Conservation (phyloP, 1,139 yeast genomes). For the Saccharomycopsis hybrid region DNA sequence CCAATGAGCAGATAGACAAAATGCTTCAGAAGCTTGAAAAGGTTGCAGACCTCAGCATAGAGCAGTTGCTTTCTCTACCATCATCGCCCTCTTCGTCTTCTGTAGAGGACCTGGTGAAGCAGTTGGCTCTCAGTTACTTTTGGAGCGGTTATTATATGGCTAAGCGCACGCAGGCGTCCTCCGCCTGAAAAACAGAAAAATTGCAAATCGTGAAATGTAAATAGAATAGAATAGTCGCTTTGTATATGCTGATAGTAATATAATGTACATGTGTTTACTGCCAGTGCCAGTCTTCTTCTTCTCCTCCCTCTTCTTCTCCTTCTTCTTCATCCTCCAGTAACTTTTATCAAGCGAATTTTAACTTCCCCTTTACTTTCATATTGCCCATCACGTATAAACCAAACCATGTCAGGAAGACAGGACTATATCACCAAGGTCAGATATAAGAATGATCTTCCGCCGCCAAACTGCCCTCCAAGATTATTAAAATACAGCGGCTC, state of each 20-base stretch:
- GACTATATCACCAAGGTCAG: constrained; percentile 85
- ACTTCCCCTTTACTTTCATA: not conserved
- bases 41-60: not conserved
- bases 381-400: too few relatives aligned
- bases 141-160: constrained; percentile 12
- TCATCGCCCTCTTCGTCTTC: not conserved
- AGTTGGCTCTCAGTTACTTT: constrained; percentile 4
- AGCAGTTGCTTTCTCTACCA: too few relatives aligned
- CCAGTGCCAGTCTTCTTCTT: too few relatives aligned
- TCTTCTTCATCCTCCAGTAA: not conserved
- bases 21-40: constrained; percentile 1
- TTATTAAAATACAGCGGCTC: constrained; percentile 52
- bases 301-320: not conserved
- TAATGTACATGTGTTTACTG: too few relatives aligned
- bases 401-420: constrained; percentile 51
- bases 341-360: too few relatives aligned
- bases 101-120: too few relatives aligned
- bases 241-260: too few relatives aligned
- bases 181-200: not conserved
- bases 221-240: too few relatives aligned
- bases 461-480: constrained; percentile 91
- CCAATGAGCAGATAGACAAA: too few relatives aligned
- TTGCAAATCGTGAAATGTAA: too few relatives aligned
- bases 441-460: constrained; percentile 82
- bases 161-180: not conserved